Base-by-base conservation (phyloP, 352 stramenopile genomes). In the Phytophthora podocarpi region DNA sequence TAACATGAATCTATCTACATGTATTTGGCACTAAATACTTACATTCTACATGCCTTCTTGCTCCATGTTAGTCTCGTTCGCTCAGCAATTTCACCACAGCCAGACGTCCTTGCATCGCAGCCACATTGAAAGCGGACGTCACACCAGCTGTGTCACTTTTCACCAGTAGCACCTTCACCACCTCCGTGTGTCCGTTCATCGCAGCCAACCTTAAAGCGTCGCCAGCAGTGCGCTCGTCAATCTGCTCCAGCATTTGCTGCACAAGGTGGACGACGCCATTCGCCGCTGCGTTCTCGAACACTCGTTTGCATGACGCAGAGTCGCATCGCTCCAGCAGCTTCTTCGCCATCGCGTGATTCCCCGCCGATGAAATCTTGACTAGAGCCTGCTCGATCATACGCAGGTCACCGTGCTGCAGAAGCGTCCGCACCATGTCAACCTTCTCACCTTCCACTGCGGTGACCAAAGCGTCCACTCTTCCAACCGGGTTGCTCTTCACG, bases 81-180 rank as follows among this genome's bases (percentile, higher is more conserved):
- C 56, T 58, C 4, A 64, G 56, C 36, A 64, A 35, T 40, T 64
- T 30, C 28, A 59, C 56, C 7, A 64, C 47, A 8, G 46, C 56
- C 7, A 64, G 46, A 37, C 47, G 56, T 4, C 56, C 56, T 39
- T 64, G 46, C 56, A 64, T 59, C 7, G 47, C 46, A 4, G 56
- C 56, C 23, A 59, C 47, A 3, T 64, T 59, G 24, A 64, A 64
- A 1, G 56, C 56, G 18, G 36, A 6, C 2, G 37, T 39, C n/a
- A 64, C 56, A 18, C 56, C 56, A 32, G 23, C 30, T 2, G 28
- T 37, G 18, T 64, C 56, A 28, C 46, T 64, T 41, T 64, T 64
- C 37, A 32, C 8, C 6, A 64, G 37, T 16, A 64, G 13, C 36
- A 52, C 46, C 36, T 52, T 64, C 4, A 64, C 56, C 23, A 47